Base-by-base conservation (phyloP, 2,329 filamentous ascomycete species). In the Diaporthe nobilis region DNA sequence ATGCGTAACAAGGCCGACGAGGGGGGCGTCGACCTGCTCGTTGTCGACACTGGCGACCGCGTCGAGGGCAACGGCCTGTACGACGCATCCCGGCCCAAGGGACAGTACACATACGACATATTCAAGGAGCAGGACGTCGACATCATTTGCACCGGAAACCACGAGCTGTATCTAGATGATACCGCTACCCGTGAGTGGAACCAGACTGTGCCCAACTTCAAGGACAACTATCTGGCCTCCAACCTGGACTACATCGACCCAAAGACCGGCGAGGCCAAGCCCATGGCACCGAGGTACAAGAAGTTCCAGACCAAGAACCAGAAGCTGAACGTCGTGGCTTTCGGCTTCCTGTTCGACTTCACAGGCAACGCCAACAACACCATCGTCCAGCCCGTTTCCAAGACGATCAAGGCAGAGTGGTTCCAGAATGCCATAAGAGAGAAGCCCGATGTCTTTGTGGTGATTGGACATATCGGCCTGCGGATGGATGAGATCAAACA, bases 321-420 rank as follows among this genome's bases (percentile, higher is more conserved):
- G 79, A 94, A 93, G 6, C 92, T 98, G 76, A 90, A 93, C 22
- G 91, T 99, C 75, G 87, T 98, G 67, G 94, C 96, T 0, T 96
- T 99, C 83, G 97, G 97, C 2, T 98, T 99, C 84, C 86, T 99
- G 4, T 99, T 98, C 84, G 92, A 99, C 85, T 99, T 99, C 80
- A 94, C 91, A 0, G 92, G 93, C 25, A 98, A 98, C 83, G 93
- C 94, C 74, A 97, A 98, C 82, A 98, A 98, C 83, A 98, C 95
- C 0, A 87, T 95, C 4, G 94, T 98, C 0, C 92, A 95, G 79
- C 90, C 90, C 0, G 96, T 98, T 2, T 91, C 94, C 78, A 90
- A 97, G 12, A 94, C 95, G 0, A 89, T 98, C 79, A 92, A 94
- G 81, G 92, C 98, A 82, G 85, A 91, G 9, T 99, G 97, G 97